Evolutionary conservation across 352 stramenopile species (phyloP), one percentile per base, ranked within the genome.

Genomic region (Phytophthora kernoviae): DNA sequence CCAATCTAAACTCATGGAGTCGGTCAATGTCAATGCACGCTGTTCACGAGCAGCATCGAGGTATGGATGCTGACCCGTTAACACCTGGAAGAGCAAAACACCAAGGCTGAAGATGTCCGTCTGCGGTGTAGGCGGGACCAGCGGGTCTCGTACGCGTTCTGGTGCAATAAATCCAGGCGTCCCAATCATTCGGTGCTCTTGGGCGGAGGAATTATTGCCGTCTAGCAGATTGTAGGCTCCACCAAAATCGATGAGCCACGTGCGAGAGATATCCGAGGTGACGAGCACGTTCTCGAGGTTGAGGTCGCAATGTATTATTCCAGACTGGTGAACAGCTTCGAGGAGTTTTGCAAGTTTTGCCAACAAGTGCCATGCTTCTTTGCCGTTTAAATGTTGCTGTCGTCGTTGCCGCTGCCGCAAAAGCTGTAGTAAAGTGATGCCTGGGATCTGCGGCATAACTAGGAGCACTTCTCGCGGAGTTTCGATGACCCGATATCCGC

Each of bases 261-360:
- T 65, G n/a, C 64, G 45, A 17, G 43, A 49, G n/a, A 71, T 42
- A 49, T 80, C 65, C 4, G 37, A 24, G 1, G 60, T 66, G 34
- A 88, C 40, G 8, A 98, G 61, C 37, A 98, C 91, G 72, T 98
- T 98, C 65, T 99, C 97, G 27, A 98, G 96, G 74, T 99, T 99
- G 30, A 99, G 69, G 64, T 99, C 97, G 67, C 94, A 98, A 78
- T 99, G 97, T 17, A 99, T 80, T 18, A 99, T 73, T 10, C 87
- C 93, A 3, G 96, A 66, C 7, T 60, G 66, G 65, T 99, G 96
- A 14, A 99, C 84, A 58, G 96, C 97, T 20, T 84, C 74, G n/a
- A 99, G 70, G 24, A 86, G 10, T 5, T 3, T 46, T 1, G 45
- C 57, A 9, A 71, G 26, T 14, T 54, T 39, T 15, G n/a, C 20